Percentiles rank a stretch among this genome's conserved stretches.
These are phyloP conservation scores for Fusarium verrucosum DNA, from an alignment of 2,329 filamentous ascomycete species.

Conservation along the genomic window DNA sequence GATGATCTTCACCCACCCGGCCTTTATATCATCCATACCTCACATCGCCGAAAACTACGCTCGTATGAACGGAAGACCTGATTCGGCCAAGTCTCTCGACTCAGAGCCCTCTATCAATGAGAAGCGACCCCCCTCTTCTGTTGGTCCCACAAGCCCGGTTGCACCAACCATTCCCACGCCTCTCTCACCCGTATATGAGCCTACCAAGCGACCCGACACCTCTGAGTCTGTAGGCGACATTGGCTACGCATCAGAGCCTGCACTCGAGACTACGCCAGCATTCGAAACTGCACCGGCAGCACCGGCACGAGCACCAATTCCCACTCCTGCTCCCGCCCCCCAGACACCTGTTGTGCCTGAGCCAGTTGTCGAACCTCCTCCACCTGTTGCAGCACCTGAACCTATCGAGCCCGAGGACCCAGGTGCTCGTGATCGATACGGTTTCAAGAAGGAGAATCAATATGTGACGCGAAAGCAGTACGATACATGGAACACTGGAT, in stretches of 20 bases:
- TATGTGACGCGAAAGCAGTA: slow-evolving; percentile 81
- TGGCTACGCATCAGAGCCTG: slow-evolving; percentile 17
- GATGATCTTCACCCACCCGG: slow-evolving; percentile 53
- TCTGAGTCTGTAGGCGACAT: slow-evolving; percentile 20
- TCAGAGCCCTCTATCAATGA: slow-evolving; percentile 47
- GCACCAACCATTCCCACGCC: slow-evolving; percentile 20
- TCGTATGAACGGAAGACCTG: slow-evolving; percentile 53
- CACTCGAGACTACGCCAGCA: slow-evolving; percentile 23
- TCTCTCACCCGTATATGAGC: slow-evolving; percentile 26
- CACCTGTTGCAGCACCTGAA: slow-evolving; percentile 41
- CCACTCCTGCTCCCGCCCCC: slow-evolving; percentile 41
- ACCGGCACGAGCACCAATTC: too few relatives aligned
- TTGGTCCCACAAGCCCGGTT: slow-evolving; percentile 9
- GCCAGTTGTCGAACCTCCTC: slow-evolving; percentile 33
- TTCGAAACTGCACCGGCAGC: slow-evolving; percentile 25
- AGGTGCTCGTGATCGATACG: slow-evolving; percentile 78
- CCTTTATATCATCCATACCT: slow-evolving; percentile 53
- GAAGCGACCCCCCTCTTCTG: slow-evolving; percentile 32
- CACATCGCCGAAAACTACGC: slow-evolving; percentile 49
- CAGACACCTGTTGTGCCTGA: slow-evolving; percentile 36
- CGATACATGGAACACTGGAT: slow-evolving; percentile 80
- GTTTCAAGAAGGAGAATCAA: slow-evolving; percentile 88
- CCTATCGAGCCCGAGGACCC: slow-evolving; percentile 58
- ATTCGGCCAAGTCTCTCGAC: slow-evolving; percentile 61
- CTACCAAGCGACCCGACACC: slow-evolving; percentile 28